phyloP scores from a whole-genome alignment of 495 filamentous ascomycete species.

The Tuber aestivum region DNA sequence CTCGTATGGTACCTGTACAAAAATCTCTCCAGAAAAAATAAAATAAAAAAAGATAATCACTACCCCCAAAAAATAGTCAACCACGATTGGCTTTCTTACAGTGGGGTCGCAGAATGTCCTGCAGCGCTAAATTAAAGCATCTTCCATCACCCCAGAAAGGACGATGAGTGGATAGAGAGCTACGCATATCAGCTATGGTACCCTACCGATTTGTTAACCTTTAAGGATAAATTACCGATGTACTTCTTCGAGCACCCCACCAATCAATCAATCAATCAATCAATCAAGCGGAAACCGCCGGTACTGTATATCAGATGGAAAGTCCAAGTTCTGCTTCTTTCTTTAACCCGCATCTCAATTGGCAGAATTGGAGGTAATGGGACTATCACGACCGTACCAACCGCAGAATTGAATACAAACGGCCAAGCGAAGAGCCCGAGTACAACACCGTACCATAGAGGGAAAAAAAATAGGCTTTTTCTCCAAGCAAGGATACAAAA shows the following conservation, averaged over 20 bases:
- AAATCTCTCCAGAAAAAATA: not conserved
- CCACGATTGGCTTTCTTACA: not conserved
- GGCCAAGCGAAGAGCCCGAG: not conserved
- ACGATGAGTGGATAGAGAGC: not conserved
- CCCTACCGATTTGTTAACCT: not conserved
- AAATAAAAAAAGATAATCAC: not conserved
- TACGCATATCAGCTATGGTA: too few relatives aligned
- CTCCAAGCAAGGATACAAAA: too few relatives aligned
- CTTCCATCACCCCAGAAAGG: not conserved
- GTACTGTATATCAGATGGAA: too few relatives aligned
- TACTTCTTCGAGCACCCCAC: too few relatives aligned
- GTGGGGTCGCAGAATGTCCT: not conserved
- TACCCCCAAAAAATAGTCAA: not conserved
- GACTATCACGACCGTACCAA: too few relatives aligned
- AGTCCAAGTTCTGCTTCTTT: too few relatives aligned
- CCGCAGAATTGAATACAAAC: not conserved
- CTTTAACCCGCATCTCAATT: too few relatives aligned
- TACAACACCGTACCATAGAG: too few relatives aligned
- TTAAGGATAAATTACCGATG: not conserved
- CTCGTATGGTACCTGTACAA: too few relatives aligned
- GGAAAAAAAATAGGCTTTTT: not conserved
- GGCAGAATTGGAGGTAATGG: too few relatives aligned
- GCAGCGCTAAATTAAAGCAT: not conserved
- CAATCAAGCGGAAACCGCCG: too few relatives aligned
- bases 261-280: too few relatives aligned